Base-by-base conservation (phyloP, 305 asterid species). In the Vinca major region DNA sequence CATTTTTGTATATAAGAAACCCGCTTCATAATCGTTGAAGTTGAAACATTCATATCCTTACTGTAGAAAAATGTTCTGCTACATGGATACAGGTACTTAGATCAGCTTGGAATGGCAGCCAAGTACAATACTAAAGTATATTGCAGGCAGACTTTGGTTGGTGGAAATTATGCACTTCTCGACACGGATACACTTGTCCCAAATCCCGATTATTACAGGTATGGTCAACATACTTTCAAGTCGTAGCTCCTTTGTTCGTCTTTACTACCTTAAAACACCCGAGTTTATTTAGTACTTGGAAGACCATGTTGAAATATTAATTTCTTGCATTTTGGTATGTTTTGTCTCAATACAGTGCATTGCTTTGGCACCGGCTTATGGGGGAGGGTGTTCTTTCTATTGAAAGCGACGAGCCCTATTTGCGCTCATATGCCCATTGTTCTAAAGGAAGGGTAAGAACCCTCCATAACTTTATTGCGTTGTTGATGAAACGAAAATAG, bases 41-140 rank as follows among this genome's bases (percentile, higher is more conserved):
- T n/a, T 9, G 21, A 36, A 48, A 17, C 33, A 21, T 49, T 20
- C 10, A 43, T 37, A 7, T n/a, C 4, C 58, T 16, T 26, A 7
- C 11, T 14, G 13, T 63, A 43, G 52, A 64, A 67, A 53, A 14
- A 14, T 33, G 16, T 64, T 65, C 36, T 55, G 11, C 2, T 53
- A 5, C 48, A 54, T 68, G 66, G 58, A 69, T 74, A 51, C 78
- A 93, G 99, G 99, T 90, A 93, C 76, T 80, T 90, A 57, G 99
- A 93, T 85, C 95, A 90, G 82, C 97, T 93, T 63, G 99, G 95
- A 43, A 79, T 90, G 96, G 99, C 99, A 43, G 99, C 97, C 52
- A 87, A 72, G 84, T 80, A 86, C 56, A 74, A 72, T 10, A 90
- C 95, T 21, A 85, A 80, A 81, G 97, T 89, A 14, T 87, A 87